A percentile compares a stretch with the other conserved stretches of the same genome.
phyloP scores from a whole-genome alignment of 2,329 filamentous ascomycete genomes.

The Gaeumannomyces sp. region DNA sequence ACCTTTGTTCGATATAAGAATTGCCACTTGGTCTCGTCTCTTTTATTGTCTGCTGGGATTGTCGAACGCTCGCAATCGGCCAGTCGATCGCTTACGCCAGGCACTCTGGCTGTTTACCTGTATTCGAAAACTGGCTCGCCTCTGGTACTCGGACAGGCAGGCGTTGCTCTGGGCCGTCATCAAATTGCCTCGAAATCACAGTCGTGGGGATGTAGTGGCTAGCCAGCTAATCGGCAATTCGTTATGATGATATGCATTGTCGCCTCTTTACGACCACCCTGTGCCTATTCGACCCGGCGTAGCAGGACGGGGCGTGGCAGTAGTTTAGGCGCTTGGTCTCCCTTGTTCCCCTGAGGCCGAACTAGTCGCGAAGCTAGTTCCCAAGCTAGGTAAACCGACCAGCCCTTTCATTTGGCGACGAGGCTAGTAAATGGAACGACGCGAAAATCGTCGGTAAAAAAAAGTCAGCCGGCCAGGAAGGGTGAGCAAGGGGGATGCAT shows the following conservation, averaged over 20 bases:
- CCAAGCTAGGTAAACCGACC: neutral
- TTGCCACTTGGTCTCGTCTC: constrained; percentile 18
- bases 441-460: neutral
- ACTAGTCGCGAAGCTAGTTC: neutral
- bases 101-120: too few relatives aligned
- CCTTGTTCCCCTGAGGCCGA: neutral
- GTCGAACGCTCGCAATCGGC: too few relatives aligned
- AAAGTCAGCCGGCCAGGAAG: neutral
- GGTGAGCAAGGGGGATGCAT: neutral
- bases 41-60: neutral
- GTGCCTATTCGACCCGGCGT: too few relatives aligned
- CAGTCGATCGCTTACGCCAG: too few relatives aligned
- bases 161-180: neutral
- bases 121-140: too few relatives aligned
- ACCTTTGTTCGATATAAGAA: constrained; percentile 39
- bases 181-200: neutral
- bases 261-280: too few relatives aligned
- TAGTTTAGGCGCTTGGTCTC: neutral
- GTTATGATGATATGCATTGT: too few relatives aligned
- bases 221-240: too few relatives aligned
- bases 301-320: too few relatives aligned
- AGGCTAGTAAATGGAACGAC: too few relatives aligned
- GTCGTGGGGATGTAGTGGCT: neutral
- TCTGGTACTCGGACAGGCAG: too few relatives aligned
- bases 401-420: neutral